Conservation (phyloP, 2,329 filamentous ascomycete species). For the Botrytis byssoidea region DNA sequence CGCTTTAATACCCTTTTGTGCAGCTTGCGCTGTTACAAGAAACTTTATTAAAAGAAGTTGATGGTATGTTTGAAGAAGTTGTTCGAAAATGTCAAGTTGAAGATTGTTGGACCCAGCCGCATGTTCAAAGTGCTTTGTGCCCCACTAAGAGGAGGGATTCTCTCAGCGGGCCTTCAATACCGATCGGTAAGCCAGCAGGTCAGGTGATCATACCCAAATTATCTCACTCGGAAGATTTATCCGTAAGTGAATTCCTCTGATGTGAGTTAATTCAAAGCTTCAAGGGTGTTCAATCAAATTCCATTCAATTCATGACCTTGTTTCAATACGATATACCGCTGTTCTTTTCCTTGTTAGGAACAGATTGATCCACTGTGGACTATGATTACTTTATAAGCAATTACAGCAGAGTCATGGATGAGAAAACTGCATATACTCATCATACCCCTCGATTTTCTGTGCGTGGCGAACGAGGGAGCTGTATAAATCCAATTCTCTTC, state of each 20-base stretch:
- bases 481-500: neutral
- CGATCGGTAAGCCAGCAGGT: slow-evolving; percentile 1
- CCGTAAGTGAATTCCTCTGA: neutral
- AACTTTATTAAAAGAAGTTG: slow-evolving; percentile 25
- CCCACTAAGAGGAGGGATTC: slow-evolving; percentile 24
- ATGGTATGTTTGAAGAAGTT: slow-evolving; percentile 26
- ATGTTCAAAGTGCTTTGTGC: slow-evolving; percentile 26
- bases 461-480: neutral
- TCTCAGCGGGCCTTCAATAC: slow-evolving; percentile 7
- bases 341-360: neutral
- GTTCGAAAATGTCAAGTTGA: slow-evolving; percentile 25
- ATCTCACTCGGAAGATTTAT: neutral
- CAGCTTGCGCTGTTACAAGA: slow-evolving; percentile 34
- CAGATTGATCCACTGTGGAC: neutral
- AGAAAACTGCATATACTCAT: neutral
- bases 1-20: slow-evolving; percentile 25
- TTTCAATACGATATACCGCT: neutral
- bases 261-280: neutral
- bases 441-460: neutral
- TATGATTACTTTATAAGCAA: neutral
- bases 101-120: slow-evolving; percentile 27
- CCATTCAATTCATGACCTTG: neutral
- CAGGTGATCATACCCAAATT: slow-evolving; percentile 7
- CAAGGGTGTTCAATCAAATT: neutral
- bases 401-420: neutral